phyloP scores from a whole-genome alignment of 2,329 filamentous ascomycete species.

The Verticillium dahliae region DNA sequence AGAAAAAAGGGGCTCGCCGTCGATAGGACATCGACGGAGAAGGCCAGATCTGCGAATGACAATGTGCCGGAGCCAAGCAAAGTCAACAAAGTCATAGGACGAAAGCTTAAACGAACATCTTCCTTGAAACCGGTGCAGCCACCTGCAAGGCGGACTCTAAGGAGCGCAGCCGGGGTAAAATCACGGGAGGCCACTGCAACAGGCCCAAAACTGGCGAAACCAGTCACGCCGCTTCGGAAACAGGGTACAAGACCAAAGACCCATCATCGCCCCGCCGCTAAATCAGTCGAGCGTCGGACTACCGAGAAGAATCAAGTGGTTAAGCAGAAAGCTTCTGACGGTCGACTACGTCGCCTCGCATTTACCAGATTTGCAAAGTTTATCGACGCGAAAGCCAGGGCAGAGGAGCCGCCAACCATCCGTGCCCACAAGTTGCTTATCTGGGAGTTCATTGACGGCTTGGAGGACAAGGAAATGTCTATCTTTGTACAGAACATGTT shows the following conservation, averaged over 20 bases:
- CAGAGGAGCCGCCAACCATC: neutral
- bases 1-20: neutral
- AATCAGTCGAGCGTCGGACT: neutral
- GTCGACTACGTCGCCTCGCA: neutral
- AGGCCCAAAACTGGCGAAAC: neutral
- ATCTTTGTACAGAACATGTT: neutral
- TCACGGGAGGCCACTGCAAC: neutral
- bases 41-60: neutral
- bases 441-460: conserved; percentile 1
- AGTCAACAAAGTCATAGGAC: neutral
- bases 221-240: neutral
- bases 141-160: neutral
- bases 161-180: neutral
- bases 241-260: neutral
- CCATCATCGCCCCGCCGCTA: neutral
- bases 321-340: neutral
- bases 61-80: neutral
- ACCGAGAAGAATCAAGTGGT: neutral
- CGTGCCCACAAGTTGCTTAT: neutral
- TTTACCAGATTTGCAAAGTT: neutral
- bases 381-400: neutral
- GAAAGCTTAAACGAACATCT: neutral
- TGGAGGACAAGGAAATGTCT: conserved; percentile 3
- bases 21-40: neutral
- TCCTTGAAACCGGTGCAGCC: neutral